Conservation (phyloP, 2,329 filamentous ascomycete species). For the Fusarium annulatum region DNA sequence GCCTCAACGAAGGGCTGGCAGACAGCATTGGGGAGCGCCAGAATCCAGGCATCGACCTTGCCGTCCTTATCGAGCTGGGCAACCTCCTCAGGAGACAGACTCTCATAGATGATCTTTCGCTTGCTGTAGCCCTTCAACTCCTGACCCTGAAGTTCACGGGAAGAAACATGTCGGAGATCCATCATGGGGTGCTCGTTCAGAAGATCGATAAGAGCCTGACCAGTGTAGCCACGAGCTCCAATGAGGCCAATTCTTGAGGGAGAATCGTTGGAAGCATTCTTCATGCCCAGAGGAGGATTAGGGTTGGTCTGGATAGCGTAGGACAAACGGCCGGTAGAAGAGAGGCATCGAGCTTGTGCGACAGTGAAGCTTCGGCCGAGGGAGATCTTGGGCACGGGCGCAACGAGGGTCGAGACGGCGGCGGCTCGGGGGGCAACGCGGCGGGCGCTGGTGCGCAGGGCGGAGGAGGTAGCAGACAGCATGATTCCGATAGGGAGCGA, state of each 20-base stretch:
- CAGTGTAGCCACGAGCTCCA: conserved; percentile 92
- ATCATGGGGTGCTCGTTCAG: conserved; percentile 89
- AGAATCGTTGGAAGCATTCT: conserved; percentile 84
- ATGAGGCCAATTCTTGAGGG: conserved; percentile 87
- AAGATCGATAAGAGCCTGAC: conserved; percentile 87
- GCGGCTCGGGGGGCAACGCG: conserved; percentile 5
- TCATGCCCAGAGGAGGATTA: conserved; percentile 88
- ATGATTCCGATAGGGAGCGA: conserved; percentile 10
- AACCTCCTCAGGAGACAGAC: conserved; percentile 86
- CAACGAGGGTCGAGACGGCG: conserved; percentile 33
- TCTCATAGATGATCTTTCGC: conserved; percentile 92
- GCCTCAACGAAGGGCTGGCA: conserved; percentile 95
- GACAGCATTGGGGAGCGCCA: conserved; percentile 95
- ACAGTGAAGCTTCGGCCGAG: conserved; percentile 2
- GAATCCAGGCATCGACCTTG: conserved; percentile 94
- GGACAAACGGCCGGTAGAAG: not conserved
- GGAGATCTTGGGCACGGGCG: conserved; percentile 6
- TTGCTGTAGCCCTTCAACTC: conserved; percentile 91
- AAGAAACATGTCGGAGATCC: conserved; percentile 91
- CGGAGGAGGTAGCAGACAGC: conserved; percentile 27
- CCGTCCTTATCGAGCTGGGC: conserved; percentile 67
- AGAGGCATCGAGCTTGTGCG: conserved; percentile 5
- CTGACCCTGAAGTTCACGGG: conserved; percentile 89
- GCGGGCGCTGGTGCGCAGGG: conserved; percentile 26
- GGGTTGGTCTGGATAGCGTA: conserved; percentile 67